Conservation (phyloP, 257 asterid species). For the Solanum gracilifrons region DNA sequence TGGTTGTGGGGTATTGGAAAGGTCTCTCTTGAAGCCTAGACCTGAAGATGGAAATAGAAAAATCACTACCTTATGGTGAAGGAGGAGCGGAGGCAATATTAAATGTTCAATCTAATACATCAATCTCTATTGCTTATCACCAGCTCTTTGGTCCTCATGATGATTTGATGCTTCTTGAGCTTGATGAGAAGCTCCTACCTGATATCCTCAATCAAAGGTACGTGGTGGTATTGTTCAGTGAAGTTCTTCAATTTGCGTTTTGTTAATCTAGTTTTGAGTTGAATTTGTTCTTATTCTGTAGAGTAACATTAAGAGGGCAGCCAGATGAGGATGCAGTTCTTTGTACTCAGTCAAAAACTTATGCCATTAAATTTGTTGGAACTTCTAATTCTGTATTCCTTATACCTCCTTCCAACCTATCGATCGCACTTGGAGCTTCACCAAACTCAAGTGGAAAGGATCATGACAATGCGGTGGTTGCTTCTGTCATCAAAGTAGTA, state of each 20-base stretch:
- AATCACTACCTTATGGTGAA: conserved; percentile 9
- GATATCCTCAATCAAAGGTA: conserved; percentile 71
- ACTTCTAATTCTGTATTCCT: conserved; percentile 84
- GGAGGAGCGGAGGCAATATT: conserved; percentile 75
- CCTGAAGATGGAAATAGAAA: conserved; percentile 8
- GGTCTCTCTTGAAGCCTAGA: not conserved
- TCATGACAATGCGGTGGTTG: conserved; percentile 21
- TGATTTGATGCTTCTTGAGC: conserved; percentile 77
- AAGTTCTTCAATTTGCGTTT: not conserved
- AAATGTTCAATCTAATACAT: conserved; percentile 46
- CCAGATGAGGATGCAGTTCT: conserved; percentile 93
- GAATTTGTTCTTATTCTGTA: conserved; percentile 6
- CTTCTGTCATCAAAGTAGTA: conserved; percentile 63
- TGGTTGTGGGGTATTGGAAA: not conserved
- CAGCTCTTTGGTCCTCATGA: conserved; percentile 58
- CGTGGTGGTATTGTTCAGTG: not conserved
- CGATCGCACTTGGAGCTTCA: conserved; percentile 4
- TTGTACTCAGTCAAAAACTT: conserved; percentile 75
- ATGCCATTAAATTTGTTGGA: conserved; percentile 83
- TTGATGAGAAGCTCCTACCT: conserved; percentile 73
- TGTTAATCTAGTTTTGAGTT: not conserved
- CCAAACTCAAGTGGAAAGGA: conserved; percentile 19
- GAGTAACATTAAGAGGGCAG: conserved; percentile 83
- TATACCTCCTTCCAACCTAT: conserved; percentile 50
- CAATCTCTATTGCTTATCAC: conserved; percentile 62